Evolutionary conservation across 768 basidiomycete genomes (phyloP), one percentile per base, ranked within the genome.

Genomic region (Cyclocybe aegerita): DNA sequence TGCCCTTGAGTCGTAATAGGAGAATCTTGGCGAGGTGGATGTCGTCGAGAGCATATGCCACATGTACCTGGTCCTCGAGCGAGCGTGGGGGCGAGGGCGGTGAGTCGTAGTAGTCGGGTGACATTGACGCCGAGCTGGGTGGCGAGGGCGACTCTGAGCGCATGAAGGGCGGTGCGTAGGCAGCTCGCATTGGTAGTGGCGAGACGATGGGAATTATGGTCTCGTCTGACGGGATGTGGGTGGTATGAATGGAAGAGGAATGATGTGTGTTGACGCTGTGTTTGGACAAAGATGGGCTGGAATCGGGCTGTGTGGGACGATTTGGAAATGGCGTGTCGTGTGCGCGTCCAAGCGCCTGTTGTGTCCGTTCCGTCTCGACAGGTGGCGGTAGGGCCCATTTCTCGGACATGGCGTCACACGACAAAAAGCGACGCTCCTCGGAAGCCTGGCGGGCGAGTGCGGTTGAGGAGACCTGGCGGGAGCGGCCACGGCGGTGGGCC

Each of bases 41-140:
- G 69, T 88, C 72, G 63, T 87, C 85, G 54, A 75, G 70, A 0
- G 84, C 82, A 58, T 86, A 86, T 6, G 86, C 86, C 58, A 77
- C 71, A 59, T 86, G 83, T 34, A 86, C 74, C 64, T 81, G 81
- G 71, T 86, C 85, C 43, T 79, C 75, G 53, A 86, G 76, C 0
- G 81, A 78, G 64, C 42, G 75, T 57, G 62, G 70, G 16, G 70
- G 69, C 9, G 64, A 69, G 0, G 70, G 75, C 0, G 73, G 77
- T 0, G 76, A 76, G 60, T 77, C 77, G 60, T 73, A 74, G 64
- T 76, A 74, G 61, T 76, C 69, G 3, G 67, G 66, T 35, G 70
- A 67, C 50, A 66, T 57, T 41, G 67, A 65, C 4, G 67, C 60
- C 4, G 66, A 67, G 49, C 56, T 67, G 31, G 58, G 55, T 9